phyloP scores from a whole-genome alignment of 2,329 filamentous ascomycete species.

The Scedosporium dehoogii region DNA sequence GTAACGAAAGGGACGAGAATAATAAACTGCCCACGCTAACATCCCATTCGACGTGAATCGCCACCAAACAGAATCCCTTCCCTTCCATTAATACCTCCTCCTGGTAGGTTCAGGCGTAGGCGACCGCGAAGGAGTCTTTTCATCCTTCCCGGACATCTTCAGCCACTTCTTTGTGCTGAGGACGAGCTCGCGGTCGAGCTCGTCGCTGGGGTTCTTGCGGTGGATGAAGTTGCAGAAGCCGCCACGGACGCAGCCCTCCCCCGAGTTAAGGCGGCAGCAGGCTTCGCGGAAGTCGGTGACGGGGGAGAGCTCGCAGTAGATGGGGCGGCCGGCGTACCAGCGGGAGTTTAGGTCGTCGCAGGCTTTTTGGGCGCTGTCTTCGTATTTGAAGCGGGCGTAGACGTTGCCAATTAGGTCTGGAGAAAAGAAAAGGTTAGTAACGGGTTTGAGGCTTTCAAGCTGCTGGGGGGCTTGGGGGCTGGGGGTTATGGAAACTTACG shows the following conservation, averaged over 20 bases:
- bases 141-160: slow-evolving; percentile 71
- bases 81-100: slow-evolving; percentile 48
- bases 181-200: slow-evolving; percentile 80
- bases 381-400: slow-evolving; percentile 99
- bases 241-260: slow-evolving; percentile 89
- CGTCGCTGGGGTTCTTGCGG: slow-evolving; percentile 82
- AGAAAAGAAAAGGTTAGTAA: slow-evolving; percentile 14
- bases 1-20: too few relatives aligned
- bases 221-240: slow-evolving; percentile 99
- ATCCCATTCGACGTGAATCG: too few relatives aligned
- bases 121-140: slow-evolving; percentile 70
- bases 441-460: background rate
- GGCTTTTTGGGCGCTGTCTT: slow-evolving; percentile 86
- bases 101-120: slow-evolving; percentile 78
- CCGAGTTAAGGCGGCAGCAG: slow-evolving; percentile 87
- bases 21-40: too few relatives aligned
- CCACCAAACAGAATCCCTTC: too few relatives aligned
- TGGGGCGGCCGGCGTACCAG: slow-evolving; percentile 94
- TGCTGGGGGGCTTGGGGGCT: background rate
- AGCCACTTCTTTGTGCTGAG: slow-evolving; percentile 96
- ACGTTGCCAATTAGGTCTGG: slow-evolving; percentile 94
- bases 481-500: slow-evolving; percentile 41
- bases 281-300: slow-evolving; percentile 98
- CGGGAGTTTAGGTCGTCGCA: slow-evolving; percentile 90
- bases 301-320: slow-evolving; percentile 95